Conservation (phyloP, 1,139 yeast species). For the Kluyveromyces sp. region DNA sequence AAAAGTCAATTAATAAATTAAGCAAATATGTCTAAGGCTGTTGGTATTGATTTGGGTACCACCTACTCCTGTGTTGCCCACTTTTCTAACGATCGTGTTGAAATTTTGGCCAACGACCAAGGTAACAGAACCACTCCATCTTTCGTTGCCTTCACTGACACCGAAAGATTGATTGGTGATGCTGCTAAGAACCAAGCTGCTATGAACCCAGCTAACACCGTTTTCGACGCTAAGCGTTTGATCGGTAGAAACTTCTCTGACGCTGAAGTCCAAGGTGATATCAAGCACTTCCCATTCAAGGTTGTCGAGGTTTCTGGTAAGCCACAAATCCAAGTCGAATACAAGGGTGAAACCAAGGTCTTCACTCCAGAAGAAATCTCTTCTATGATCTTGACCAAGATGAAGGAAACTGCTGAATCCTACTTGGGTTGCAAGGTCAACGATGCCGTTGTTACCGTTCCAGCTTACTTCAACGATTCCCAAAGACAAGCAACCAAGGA, state of each 20-base stretch:
- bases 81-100: constrained; percentile 82
- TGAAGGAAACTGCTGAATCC: constrained; percentile 98
- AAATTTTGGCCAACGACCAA: constrained; percentile 97
- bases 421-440: constrained; percentile 87
- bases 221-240: constrained; percentile 97
- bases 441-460: constrained; percentile 94
- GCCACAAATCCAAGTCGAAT: constrained; percentile 91
- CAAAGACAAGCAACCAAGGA: constrained; percentile 99
- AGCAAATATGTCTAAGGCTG: constrained; percentile 28
- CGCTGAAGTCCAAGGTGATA: constrained; percentile 88
- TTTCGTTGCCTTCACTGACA: constrained; percentile 95
- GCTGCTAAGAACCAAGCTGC: constrained; percentile 99
- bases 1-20: neutral
- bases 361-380: constrained; percentile 98
- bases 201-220: constrained; percentile 94
- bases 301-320: constrained; percentile 79
- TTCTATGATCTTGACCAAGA: constrained; percentile 92
- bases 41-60: constrained; percentile 57
- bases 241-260: constrained; percentile 93
- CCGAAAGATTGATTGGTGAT: constrained; percentile 98
- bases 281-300: constrained; percentile 97
- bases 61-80: constrained; percentile 97
- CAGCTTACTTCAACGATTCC: constrained; percentile 97
- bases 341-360: constrained; percentile 87
- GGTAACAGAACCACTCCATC: constrained; percentile 99